phyloP scores from a whole-genome alignment of 2,329 filamentous ascomycete genomes.

The Phoma sp. region DNA sequence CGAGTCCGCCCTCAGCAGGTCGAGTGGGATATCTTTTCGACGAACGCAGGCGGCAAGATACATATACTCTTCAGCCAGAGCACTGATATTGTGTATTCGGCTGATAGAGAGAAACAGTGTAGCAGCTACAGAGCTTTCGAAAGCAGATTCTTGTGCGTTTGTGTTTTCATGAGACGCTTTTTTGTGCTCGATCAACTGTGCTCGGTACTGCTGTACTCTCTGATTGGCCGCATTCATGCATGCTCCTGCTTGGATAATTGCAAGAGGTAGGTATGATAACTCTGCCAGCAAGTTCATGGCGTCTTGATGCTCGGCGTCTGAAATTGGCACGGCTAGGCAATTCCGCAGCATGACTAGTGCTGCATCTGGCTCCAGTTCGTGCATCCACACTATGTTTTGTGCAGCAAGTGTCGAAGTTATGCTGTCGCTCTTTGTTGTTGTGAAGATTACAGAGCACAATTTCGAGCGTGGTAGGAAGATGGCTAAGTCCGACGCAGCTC shows the following conservation, averaged over 20 bases:
- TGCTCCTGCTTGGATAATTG: conserved; percentile 26
- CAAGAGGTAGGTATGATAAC: conserved; percentile 27
- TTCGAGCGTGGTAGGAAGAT: conserved; percentile 23
- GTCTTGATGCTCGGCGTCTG: conserved; percentile 11
- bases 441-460: conserved; percentile 24
- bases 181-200: conserved; percentile 24
- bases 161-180: conserved; percentile 38
- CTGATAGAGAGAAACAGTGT: too few species aligned
- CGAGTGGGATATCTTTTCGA: too few species aligned
- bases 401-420: conserved; percentile 19
- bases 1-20: too few species aligned
- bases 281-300: conserved; percentile 16
- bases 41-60: too few species aligned
- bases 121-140: conserved; percentile 48
- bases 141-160: conserved; percentile 30
- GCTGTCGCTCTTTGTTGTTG: conserved; percentile 20
- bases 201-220: conserved; percentile 21
- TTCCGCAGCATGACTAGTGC: conserved; percentile 27
- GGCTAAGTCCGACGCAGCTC: conserved; percentile 20
- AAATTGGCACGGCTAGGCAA: conserved; percentile 11
- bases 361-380: conserved; percentile 19
- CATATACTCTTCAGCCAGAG: too few species aligned
- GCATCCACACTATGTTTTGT: conserved; percentile 23
- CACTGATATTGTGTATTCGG: too few species aligned
- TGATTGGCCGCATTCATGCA: conserved; percentile 17